These are phyloP conservation scores for Lathyrus aphaca DNA, from an alignment of 306 rosid species.

Conservation along the genomic window DNA sequence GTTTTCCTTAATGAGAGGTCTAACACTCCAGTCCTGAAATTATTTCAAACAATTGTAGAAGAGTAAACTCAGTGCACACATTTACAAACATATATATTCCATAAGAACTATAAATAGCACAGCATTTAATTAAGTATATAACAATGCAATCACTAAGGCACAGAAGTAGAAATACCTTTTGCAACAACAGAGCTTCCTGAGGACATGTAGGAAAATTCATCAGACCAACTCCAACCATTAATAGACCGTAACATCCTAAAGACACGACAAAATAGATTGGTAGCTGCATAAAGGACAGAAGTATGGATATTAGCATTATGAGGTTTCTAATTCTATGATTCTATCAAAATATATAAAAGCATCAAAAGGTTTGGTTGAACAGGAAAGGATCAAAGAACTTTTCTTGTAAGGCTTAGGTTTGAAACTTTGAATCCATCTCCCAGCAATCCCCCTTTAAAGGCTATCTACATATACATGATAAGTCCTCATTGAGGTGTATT, in stretches of 20 bases:
- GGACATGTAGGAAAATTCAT: no score
- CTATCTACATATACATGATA: background rate
- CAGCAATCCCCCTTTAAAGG: constrained; percentile 6
- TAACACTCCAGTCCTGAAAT: constrained; percentile 11
- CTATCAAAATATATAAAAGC: constrained; percentile 5
- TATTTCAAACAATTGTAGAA: constrained; percentile 9
- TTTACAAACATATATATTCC: constrained; percentile 9
- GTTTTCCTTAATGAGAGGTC: no score
- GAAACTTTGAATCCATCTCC: constrained; percentile 20
- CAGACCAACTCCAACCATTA: constrained; percentile 97
- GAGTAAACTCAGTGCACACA: constrained; percentile 5
- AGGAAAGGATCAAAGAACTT: constrained; percentile 26
- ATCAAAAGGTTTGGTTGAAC: constrained; percentile 1
- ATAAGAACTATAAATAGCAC: constrained; percentile 8
- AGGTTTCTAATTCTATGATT: background rate
- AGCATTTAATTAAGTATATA: constrained; percentile 6
- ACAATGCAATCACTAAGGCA: constrained; percentile 9
- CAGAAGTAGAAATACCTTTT: no score
- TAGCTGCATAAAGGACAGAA: constrained; percentile 54
- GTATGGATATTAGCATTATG: constrained; percentile 35
- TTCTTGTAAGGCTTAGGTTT: constrained; percentile 2
- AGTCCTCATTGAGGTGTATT: constrained; percentile 5
- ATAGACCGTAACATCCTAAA: constrained; percentile 88
- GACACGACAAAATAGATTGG: constrained; percentile 78
- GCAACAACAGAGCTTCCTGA: no score